phyloP scores from a whole-genome alignment of 179 eudicot genomes.

The Sideroxylon spinosum region DNA sequence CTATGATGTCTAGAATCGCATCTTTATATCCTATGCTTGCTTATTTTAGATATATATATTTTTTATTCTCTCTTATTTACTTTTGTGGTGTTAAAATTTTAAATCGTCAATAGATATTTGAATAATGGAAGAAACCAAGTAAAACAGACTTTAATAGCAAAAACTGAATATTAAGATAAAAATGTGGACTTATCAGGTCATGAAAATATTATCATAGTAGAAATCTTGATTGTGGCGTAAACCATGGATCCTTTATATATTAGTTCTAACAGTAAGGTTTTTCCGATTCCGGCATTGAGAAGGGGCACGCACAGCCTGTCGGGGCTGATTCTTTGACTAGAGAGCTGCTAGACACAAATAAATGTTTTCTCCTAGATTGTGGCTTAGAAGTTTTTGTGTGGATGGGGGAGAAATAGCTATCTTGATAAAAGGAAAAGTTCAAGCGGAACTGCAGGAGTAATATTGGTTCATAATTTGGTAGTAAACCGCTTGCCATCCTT shows the following conservation, averaged over 20 bases:
- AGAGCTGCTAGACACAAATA: conserved; percentile 68
- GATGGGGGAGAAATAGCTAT: conserved; percentile 82
- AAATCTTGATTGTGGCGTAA: not conserved
- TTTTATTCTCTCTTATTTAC: not conserved
- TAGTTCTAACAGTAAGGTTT: conserved; percentile 17
- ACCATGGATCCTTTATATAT: not conserved
- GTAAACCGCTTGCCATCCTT: conserved; percentile 1
- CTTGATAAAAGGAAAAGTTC: conserved; percentile 78
- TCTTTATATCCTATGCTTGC: not conserved
- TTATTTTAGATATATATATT: not conserved
- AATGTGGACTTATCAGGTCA: not conserved
- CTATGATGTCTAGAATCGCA: not conserved
- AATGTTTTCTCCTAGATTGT: conserved; percentile 82
- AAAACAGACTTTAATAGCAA: not conserved
- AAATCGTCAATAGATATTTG: not conserved
- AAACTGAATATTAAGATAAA: not conserved
- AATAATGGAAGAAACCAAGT: not conserved
- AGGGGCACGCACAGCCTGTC: conserved; percentile 63
- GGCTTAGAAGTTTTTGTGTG: conserved; percentile 81
- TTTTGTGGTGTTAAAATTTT: not conserved
- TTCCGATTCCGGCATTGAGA: conserved; percentile 54
- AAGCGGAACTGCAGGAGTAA: conserved; percentile 79
- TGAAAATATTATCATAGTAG: not conserved
- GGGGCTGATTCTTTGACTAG: conserved; percentile 62
- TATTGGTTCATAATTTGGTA: conserved; percentile 3